Conservation (phyloP, 306 rosid genomes). For the Parietaria judaica region DNA sequence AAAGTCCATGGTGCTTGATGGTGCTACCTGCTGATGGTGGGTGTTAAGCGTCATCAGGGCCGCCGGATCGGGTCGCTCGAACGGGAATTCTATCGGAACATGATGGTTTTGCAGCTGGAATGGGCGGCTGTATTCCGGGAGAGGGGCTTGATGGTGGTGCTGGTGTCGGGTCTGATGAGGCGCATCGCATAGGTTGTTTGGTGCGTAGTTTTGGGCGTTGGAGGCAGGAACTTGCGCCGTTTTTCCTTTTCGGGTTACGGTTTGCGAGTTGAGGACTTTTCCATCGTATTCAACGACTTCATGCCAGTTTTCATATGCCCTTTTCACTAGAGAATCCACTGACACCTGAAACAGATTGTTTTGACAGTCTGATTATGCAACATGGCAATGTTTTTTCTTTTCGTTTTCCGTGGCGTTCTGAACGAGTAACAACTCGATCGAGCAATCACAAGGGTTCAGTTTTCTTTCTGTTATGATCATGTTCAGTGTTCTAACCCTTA, state of each 20-base stretch:
- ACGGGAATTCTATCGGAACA: slow-evolving; percentile 31
- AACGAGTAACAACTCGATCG: too few species aligned
- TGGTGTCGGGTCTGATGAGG: slow-evolving; percentile 22
- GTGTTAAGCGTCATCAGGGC: slow-evolving; percentile 26
- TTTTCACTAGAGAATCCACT: slow-evolving; percentile 67
- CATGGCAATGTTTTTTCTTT: too few species aligned
- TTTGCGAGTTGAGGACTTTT: slow-evolving; percentile 39
- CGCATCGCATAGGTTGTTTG: slow-evolving; percentile 27
- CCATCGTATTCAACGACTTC: slow-evolving; percentile 73
- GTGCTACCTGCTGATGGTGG: slow-evolving; percentile 28
- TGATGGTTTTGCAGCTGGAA: slow-evolving; percentile 34
- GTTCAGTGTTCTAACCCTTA: too few species aligned
- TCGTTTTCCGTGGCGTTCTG: too few species aligned
- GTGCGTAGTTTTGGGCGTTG: slow-evolving; percentile 19
- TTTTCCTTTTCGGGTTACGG: slow-evolving; percentile 25
- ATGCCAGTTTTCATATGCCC: slow-evolving; percentile 83
- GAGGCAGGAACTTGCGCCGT: slow-evolving; percentile 23
- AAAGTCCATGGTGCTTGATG: slow-evolving; percentile 34
- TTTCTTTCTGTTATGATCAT: too few species aligned
- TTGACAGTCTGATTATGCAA: not conserved
- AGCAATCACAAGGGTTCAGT: too few species aligned
- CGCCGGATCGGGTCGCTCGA: slow-evolving; percentile 35
- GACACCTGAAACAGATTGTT: slow-evolving; percentile 45
- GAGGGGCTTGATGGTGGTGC: slow-evolving; percentile 22
- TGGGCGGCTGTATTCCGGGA: slow-evolving; percentile 30